Conservation (phyloP, 2,329 filamentous ascomycete genomes). For the Colletotrichum shisoi region DNA sequence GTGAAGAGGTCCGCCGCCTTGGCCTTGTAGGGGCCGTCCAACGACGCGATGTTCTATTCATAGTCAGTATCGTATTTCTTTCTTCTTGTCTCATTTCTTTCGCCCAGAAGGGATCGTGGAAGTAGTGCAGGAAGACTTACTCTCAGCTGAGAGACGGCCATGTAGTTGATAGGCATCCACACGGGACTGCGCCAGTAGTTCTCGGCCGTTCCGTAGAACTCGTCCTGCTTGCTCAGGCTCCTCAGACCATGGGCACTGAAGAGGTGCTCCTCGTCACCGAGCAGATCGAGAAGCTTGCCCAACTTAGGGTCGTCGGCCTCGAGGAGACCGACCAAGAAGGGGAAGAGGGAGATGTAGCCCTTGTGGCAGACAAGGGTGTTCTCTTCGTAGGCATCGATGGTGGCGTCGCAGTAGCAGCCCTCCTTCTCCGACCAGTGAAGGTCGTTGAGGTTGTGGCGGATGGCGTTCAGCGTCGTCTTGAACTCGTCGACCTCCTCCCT, state of each 20-base stretch:
- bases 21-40: conserved; percentile 71
- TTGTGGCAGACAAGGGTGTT: conserved; percentile 90
- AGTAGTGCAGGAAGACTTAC: conserved; percentile 59
- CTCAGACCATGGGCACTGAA: conserved; percentile 90
- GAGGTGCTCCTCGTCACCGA: conserved; percentile 83
- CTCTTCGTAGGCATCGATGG: conserved; percentile 94
- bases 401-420: conserved; percentile 91
- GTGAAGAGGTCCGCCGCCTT: conserved; percentile 78
- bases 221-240: conserved; percentile 83
- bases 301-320: conserved; percentile 76
- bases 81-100: no score
- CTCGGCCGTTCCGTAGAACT: conserved; percentile 87
- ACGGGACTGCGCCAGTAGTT: conserved; percentile 97
- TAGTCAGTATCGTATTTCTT: not conserved
- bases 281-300: conserved; percentile 76
- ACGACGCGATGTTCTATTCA: conserved; percentile 69
- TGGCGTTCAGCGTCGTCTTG: conserved; percentile 74
- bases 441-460: conserved; percentile 86
- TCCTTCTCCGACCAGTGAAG: conserved; percentile 88
- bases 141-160: conserved; percentile 78
- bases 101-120: no score
- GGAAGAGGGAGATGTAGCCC: conserved; percentile 92
- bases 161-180: conserved; percentile 97
- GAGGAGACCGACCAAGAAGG: conserved; percentile 85
- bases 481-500: conserved; percentile 79